phyloP scores from a whole-genome alignment of 2,329 filamentous ascomycete species.

The Amauroascus niger region DNA sequence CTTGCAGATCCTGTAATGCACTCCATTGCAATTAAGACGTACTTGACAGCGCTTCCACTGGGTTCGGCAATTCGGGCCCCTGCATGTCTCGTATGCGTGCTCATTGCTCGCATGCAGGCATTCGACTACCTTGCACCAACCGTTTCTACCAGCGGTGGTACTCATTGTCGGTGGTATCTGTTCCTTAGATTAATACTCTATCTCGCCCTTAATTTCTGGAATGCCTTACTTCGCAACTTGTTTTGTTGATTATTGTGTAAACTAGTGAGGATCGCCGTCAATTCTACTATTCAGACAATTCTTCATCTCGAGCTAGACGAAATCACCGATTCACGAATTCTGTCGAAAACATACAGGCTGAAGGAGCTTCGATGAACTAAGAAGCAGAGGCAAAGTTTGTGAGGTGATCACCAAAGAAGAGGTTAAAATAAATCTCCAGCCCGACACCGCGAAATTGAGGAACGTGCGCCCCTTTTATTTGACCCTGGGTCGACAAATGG shows the following conservation, averaged over 20 bases:
- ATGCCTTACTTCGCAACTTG: not conserved
- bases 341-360: not conserved
- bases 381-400: conserved; percentile 1
- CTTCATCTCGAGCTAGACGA: not conserved
- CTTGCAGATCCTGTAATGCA: conserved; percentile 4
- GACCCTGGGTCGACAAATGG: not conserved
- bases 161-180: conserved; percentile 1
- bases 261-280: not conserved
- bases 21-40: conserved; percentile 2
- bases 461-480: not conserved
- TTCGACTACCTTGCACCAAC: conserved; percentile 2
- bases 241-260: conserved; percentile 1
- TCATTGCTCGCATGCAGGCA: conserved; percentile 1
- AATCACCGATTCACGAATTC: not conserved
- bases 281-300: too few species aligned
- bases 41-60: conserved; percentile 2
- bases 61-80: not conserved
- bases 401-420: not conserved
- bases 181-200: not conserved
- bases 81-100: not conserved
- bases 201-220: conserved; percentile 1
- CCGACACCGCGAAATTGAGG: not conserved
- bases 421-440: not conserved
- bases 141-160: not conserved
- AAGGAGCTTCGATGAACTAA: conserved; percentile 1